phyloP scores from a whole-genome alignment of 2,329 filamentous ascomycete genomes.

The Byssothecium circinans region DNA sequence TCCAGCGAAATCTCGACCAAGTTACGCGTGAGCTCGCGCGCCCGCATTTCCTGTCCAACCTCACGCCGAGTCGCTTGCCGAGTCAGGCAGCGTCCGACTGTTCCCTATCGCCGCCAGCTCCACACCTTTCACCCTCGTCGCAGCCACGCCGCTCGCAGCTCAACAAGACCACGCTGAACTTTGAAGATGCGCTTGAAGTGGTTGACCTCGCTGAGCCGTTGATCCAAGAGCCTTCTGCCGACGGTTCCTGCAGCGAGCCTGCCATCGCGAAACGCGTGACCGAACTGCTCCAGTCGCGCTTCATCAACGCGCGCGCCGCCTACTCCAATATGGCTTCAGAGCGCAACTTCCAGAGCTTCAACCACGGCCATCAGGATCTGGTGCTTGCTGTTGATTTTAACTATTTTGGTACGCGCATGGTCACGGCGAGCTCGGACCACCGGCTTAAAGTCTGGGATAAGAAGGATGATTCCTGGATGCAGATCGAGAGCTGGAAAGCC shows the following conservation, averaged over 20 bases:
- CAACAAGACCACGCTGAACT: conserved; percentile 26
- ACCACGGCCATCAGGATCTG: conserved; percentile 76
- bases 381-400: conserved; percentile 89
- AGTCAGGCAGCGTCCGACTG: conserved; percentile 43
- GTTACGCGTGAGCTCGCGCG: conserved; percentile 37
- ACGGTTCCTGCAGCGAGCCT: conserved; percentile 31
- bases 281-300: conserved; percentile 29
- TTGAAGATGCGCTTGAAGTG: conserved; percentile 35
- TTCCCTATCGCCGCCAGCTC: conserved; percentile 36
- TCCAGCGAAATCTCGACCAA: conserved; percentile 37
- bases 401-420: conserved; percentile 86
- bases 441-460: conserved; percentile 89
- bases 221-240: conserved; percentile 38
- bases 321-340: conserved; percentile 41
- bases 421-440: conserved; percentile 88
- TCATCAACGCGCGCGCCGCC: conserved; percentile 32
- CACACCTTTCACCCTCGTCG: conserved; percentile 25
- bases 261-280: conserved; percentile 29
- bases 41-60: conserved; percentile 37
- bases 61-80: conserved; percentile 42
- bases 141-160: conserved; percentile 37
- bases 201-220: conserved; percentile 37
- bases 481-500: conserved; percentile 85
- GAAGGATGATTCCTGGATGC: conserved; percentile 73
- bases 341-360: conserved; percentile 58